A percentile compares a stretch with the other conserved stretches of the same genome.
phyloP scores from a whole-genome alignment of 2,329 filamentous ascomycete species.

The Coniochaeta prunicola region DNA sequence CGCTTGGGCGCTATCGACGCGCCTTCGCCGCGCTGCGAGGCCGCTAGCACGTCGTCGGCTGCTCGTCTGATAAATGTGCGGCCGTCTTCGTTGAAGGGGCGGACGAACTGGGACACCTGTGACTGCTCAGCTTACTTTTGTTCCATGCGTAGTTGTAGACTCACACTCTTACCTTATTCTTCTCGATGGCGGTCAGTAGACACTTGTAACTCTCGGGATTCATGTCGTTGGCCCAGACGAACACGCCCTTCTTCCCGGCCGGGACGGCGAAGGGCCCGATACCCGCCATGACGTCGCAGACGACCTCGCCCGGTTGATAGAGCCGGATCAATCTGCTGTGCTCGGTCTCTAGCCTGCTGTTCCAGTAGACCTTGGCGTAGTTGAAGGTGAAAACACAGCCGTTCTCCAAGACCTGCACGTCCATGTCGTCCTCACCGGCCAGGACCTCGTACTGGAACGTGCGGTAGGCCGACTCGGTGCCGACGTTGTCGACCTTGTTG shows the following conservation, averaged over 20 bases:
- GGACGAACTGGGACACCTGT: slow-evolving; percentile 61
- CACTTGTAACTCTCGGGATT: slow-evolving; percentile 81
- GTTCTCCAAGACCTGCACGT: slow-evolving; percentile 76
- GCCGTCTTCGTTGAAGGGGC: slow-evolving; percentile 75
- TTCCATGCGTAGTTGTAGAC: not conserved
- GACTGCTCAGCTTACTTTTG: slow-evolving; percentile 6
- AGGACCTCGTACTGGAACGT: slow-evolving; percentile 93
- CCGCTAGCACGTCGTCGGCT: slow-evolving; percentile 50
- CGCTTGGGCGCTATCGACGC: slow-evolving; percentile 45
- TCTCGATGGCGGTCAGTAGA: slow-evolving; percentile 60
- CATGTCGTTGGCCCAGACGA: slow-evolving; percentile 95
- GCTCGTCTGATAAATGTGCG: slow-evolving; percentile 69
- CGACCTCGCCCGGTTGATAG: slow-evolving; percentile 79
- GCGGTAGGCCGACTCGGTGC: slow-evolving; percentile 75
- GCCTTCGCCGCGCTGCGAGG: slow-evolving; percentile 42
- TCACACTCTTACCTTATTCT: slow-evolving; percentile 63
- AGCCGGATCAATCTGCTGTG: slow-evolving; percentile 71
- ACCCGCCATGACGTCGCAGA: slow-evolving; percentile 95
- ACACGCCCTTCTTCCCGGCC: slow-evolving; percentile 80
- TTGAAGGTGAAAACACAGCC: slow-evolving; percentile 87
- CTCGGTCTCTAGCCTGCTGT: slow-evolving; percentile 82
- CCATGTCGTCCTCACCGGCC: slow-evolving; percentile 71
- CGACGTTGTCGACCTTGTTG: slow-evolving; percentile 89
- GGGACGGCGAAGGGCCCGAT: slow-evolving; percentile 93
- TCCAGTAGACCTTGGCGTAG: slow-evolving; percentile 98